Conservation (phyloP, 2,329 filamentous ascomycete genomes). For the Botrytis sinoallii region DNA sequence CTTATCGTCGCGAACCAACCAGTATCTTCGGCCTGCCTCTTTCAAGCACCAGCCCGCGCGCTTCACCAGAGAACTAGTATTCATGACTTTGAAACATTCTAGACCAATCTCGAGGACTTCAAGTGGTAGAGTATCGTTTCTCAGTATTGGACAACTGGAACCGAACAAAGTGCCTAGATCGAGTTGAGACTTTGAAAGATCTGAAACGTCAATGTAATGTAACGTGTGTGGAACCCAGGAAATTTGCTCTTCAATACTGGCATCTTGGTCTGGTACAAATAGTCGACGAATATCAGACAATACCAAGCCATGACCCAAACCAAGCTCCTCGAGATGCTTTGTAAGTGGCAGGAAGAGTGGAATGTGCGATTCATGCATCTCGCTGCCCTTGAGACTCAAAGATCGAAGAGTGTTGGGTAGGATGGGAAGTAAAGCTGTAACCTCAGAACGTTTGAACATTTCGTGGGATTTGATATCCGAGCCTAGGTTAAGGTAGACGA, state of each 20-base stretch:
- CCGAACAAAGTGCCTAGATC: conserved; percentile 53
- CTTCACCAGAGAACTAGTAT: conserved; percentile 44
- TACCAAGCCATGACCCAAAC: conserved; percentile 65
- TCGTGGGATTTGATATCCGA: conserved; percentile 71
- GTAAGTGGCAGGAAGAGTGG: conserved; percentile 61
- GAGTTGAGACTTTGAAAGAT: conserved; percentile 60
- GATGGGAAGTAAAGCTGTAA: conserved; percentile 61
- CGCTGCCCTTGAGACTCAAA: conserved; percentile 72
- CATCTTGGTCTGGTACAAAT: conserved; percentile 30
- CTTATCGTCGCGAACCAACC: conserved; percentile 56
- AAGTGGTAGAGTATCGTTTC: conserved; percentile 60
- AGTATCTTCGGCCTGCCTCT: conserved; percentile 61
- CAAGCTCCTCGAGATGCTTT: conserved; percentile 73
- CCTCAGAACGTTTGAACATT: conserved; percentile 62
- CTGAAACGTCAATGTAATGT: conserved; percentile 74
- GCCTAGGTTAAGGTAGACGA: conserved; percentile 71
- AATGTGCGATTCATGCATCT: conserved; percentile 64
- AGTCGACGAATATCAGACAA: conserved; percentile 53
- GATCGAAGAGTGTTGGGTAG: conserved; percentile 68
- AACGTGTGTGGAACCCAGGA: conserved; percentile 58
- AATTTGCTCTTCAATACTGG: conserved; percentile 38
- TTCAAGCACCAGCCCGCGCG: conserved; percentile 65
- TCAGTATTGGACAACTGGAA: conserved; percentile 54
- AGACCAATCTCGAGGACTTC: conserved; percentile 74
- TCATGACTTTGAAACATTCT: conserved; percentile 63